Evolutionary conservation across 345 rosid genomes (phyloP).

Genomic region (Citrus mangshanensis): DNA sequence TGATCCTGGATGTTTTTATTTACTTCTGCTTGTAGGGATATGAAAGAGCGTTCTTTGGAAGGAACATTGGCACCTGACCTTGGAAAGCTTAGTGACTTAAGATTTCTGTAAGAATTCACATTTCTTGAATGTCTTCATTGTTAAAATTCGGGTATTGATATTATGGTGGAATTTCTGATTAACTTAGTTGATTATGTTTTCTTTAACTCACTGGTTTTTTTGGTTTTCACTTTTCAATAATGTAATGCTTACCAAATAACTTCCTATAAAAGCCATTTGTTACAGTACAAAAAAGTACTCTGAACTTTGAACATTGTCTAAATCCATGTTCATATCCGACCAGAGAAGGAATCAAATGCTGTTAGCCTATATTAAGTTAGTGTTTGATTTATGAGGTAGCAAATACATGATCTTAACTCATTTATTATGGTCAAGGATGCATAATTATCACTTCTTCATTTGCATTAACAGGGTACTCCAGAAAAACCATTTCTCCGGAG

Average conservation of each 20-base stretch:
- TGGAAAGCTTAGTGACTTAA: slow-evolving; percentile 59
- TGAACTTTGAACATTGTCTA: background rate
- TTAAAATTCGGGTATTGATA: background rate
- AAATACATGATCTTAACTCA: background rate
- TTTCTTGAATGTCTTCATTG: background rate
- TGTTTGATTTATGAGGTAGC: background rate
- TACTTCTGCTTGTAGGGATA: slow-evolving; percentile 47
- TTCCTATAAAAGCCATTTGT: background rate
- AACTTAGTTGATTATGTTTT: background rate
- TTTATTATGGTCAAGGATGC: background rate
- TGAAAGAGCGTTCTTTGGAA: slow-evolving; percentile 54
- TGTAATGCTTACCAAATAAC: background rate
- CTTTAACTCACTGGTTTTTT: background rate
- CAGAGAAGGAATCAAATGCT: background rate
- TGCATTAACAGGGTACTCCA: slow-evolving; percentile 41
- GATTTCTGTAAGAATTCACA: slow-evolving; percentile 58
- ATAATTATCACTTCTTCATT: background rate
- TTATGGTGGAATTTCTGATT: background rate
- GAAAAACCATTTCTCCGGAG: slow-evolving; percentile 58
- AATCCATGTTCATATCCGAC: background rate
- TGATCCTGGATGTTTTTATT: background rate
- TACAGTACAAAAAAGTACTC: background rate
- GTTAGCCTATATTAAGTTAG: background rate
- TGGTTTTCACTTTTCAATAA: background rate
- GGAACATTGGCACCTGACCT: slow-evolving; percentile 79